Evolutionary conservation across 169 alveolate genomes (phyloP).

Genomic region (Miamiensis avidus): DNA sequence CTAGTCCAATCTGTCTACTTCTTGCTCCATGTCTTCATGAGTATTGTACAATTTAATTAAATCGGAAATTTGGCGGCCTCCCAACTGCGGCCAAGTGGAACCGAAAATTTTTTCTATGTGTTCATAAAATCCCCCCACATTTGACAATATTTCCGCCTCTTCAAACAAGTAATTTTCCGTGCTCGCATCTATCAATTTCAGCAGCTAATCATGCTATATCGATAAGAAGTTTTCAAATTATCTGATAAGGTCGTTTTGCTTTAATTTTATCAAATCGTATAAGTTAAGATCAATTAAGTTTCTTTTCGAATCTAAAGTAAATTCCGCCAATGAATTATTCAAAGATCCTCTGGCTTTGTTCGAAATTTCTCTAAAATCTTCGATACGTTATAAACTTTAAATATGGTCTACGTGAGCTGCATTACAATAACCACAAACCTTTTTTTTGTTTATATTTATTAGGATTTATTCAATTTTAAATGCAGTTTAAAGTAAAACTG

Average conservation of each 20-base stretch:
- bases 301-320: constrained; percentile 5
- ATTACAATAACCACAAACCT: constrained; percentile 27
- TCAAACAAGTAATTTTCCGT: constrained; percentile 27
- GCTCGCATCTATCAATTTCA: constrained; percentile 19
- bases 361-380: not conserved
- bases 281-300: not conserved
- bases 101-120: constrained; percentile 5
- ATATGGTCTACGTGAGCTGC: constrained; percentile 6
- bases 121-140: constrained; percentile 13
- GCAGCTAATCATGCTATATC: not conserved
- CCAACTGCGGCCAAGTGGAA: constrained; percentile 1
- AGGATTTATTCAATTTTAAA: no score
- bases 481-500: no score
- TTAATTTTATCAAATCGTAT: constrained; percentile 1
- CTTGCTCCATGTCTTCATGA: constrained; percentile 1
- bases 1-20: constrained; percentile 6
- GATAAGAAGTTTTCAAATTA: constrained; percentile 10
- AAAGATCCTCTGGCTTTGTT: constrained; percentile 6
- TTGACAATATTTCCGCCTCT: constrained; percentile 6
- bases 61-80: not conserved
- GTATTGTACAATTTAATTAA: constrained; percentile 11
- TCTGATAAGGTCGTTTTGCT: constrained; percentile 5
- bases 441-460: no score
- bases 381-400: not conserved
- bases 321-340: constrained; percentile 12